phyloP scores from a whole-genome alignment of 2,329 filamentous ascomycete genomes.

The Tolypocladium cylindrosporum region DNA sequence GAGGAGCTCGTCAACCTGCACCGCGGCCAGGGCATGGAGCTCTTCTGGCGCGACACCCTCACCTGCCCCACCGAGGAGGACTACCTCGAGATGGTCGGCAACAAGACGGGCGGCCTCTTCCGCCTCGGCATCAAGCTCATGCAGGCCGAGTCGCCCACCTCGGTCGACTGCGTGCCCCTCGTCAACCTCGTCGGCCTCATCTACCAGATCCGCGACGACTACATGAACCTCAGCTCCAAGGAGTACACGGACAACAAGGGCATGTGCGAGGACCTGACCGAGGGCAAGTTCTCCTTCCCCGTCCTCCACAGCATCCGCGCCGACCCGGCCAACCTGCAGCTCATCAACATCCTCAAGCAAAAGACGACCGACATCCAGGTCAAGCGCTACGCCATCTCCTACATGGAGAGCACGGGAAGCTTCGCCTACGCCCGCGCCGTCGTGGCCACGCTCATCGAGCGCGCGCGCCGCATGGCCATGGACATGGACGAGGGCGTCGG shows the following conservation, averaged over 20 bases:
- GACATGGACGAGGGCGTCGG: conserved; percentile 53
- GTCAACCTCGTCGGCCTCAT: conserved; percentile 78
- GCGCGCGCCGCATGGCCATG: conserved; percentile 53
- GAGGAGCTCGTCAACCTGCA: conserved; percentile 81
- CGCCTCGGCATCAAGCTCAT: conserved; percentile 77
- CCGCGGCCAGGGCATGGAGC: conserved; percentile 80
- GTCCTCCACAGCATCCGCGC: conserved; percentile 87
- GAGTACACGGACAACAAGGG: conserved; percentile 85
- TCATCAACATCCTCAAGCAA: conserved; percentile 88
- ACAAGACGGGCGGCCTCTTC: conserved; percentile 86
- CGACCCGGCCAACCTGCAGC: conserved; percentile 62
- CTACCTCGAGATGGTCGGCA: conserved; percentile 88
- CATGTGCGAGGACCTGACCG: conserved; percentile 87
- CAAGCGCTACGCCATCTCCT: conserved; percentile 80
- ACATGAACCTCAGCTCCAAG: conserved; percentile 70
- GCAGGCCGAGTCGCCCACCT: conserved; percentile 57
- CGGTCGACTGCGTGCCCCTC: conserved; percentile 67
- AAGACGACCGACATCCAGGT: conserved; percentile 79
- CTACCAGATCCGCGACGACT: conserved; percentile 90
- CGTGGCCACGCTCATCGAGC: conserved; percentile 50
- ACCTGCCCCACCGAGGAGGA: conserved; percentile 80
- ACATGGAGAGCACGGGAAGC: conserved; percentile 84
- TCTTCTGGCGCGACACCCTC: conserved; percentile 80
- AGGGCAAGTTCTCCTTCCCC: conserved; percentile 95
- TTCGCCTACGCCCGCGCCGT: conserved; percentile 77